A percentile compares a stretch with the other conserved stretches of the same genome.
Conservation (phyloP, 129 eudicot genomes). For the Calendula officinalis region DNA sequence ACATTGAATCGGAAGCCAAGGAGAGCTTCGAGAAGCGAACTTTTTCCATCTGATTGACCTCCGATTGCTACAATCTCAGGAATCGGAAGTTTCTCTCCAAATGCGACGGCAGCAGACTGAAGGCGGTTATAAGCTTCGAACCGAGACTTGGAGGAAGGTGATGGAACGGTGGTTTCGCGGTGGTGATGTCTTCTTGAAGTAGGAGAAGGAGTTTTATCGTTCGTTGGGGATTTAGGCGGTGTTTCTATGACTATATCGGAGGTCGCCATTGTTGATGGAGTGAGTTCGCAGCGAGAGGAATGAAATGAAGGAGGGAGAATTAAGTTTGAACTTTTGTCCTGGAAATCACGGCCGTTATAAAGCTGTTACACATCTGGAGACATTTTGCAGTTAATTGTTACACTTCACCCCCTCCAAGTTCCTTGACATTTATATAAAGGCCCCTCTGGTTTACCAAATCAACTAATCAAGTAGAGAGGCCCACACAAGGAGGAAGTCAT, state of each 20-base stretch:
- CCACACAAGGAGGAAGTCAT: too few species aligned
- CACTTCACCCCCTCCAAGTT: too few species aligned
- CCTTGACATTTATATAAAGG: too few species aligned
- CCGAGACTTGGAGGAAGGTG: constrained; percentile 49
- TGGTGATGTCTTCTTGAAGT: constrained; percentile 41
- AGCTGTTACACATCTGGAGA: too few species aligned
- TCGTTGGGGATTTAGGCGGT: constrained; percentile 52
- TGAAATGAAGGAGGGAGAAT: constrained; percentile 14
- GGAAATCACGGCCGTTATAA: too few species aligned
- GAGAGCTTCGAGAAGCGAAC: constrained; percentile 95
- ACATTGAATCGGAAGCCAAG: constrained; percentile 95
- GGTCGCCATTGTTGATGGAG: constrained; percentile 47
- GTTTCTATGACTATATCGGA: constrained; percentile 38
- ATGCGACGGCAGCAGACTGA: constrained; percentile 95
- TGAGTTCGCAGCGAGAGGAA: neutral
- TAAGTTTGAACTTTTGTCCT: too few species aligned
- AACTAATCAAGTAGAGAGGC: too few species aligned
- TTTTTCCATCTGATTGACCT: constrained; percentile 99
- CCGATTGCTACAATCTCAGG: constrained; percentile 96
- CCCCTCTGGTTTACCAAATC: too few species aligned
- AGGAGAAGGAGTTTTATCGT: constrained; percentile 3
- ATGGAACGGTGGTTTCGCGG: neutral
- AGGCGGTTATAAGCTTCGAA: constrained; percentile 92
- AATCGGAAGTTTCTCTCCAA: constrained; percentile 93
- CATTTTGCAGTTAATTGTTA: too few species aligned